These are phyloP conservation scores for Cordyceps javanica DNA, from an alignment of 2,329 filamentous ascomycete genomes.

Conservation along the genomic window DNA sequence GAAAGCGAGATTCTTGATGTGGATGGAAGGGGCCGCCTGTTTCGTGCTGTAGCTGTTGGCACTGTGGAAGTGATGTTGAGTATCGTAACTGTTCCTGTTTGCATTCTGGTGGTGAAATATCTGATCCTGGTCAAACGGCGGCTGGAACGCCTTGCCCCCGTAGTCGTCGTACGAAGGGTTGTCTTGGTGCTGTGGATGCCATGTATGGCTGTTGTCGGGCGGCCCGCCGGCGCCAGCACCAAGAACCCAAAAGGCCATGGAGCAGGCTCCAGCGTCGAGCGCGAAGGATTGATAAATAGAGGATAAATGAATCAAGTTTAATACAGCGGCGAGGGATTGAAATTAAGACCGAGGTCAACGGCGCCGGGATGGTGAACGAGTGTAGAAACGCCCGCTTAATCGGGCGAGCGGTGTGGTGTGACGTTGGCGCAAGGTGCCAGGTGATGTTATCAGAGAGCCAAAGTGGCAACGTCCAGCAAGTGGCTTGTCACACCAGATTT, in stretches of 20 bases:
- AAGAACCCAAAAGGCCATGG: constrained; percentile 36
- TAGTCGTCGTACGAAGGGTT: neutral
- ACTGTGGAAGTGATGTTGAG: neutral
- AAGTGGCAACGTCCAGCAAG: neutral
- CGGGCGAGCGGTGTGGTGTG: constrained; percentile 10
- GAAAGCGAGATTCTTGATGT: constrained; percentile 29
- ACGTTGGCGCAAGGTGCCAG: neutral
- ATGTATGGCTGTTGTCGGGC: neutral
- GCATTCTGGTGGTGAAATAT: constrained; percentile 13
- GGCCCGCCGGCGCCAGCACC: constrained; percentile 21
- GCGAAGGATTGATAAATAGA: neutral
- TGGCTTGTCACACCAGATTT: constrained; percentile 1
- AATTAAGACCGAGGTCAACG: neutral
- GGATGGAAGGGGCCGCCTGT: constrained; percentile 20
- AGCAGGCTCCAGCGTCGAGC: constrained; percentile 25
- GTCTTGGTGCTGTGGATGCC: neutral
- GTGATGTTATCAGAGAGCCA: neutral
- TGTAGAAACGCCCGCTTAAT: neutral
- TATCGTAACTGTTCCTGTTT: neutral
- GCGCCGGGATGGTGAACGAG: neutral
- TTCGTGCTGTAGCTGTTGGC: constrained; percentile 8
- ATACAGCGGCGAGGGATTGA: neutral
- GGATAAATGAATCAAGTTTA: neutral
- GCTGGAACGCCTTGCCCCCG: neutral
- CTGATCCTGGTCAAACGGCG: neutral